Evolutionary conservation across 768 basidiomycete genomes (phyloP), one percentile per base, ranked within the genome.

Genomic region (Lentinula edodes): DNA sequence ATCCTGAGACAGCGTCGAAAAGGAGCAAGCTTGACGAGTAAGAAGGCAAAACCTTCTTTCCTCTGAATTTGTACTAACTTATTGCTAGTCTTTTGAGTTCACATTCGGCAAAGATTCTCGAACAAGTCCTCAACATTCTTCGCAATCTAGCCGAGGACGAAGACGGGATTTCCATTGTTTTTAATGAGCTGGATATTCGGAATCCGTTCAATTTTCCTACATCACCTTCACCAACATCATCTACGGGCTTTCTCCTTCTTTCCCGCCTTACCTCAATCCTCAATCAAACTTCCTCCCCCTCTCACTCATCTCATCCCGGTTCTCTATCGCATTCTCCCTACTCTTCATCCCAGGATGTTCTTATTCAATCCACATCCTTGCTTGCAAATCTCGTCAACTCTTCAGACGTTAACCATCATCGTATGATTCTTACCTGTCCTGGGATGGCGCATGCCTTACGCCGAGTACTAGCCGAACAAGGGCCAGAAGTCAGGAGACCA

Each of bases 311-410:
- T 7, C 55, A 9, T 56, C 5, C 23, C 15, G 43, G n/a, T 51
- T 15, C 5, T 28, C 36, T 41, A 2, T 66, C 41, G n/a, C 41
- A 81, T 69, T 23, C n/a, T 6, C 13, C 2, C n/a, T 23, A 58
- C 35, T 41, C 55, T n/a, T 48, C 16, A 12, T 48, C 52, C 13
- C 20, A 32, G 12, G 58, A 59, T 38, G 20, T 52, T 23, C 28
- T 39, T 28, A 52, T 41, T 8, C 60, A 84, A 80, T 85, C 88
- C 0, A 80, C 87, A 0, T 83, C 76, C 67, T 73, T 84, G 2
- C 79, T 91, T 0, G 86, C 86, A 0, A 91, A 92, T 69, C 75
- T 93, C 13, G 79, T 84, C 39, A 90, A 91, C 68, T 85, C 85
- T 41, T 70, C 75, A 2, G 41, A 56, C 36, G 69, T 77, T 0